A percentile compares a stretch with the other conserved stretches of the same genome.
Evolutionary conservation across 1,284 basidiomycete genomes (phyloP).

Genomic region (Schizopora paradoxa): DNA sequence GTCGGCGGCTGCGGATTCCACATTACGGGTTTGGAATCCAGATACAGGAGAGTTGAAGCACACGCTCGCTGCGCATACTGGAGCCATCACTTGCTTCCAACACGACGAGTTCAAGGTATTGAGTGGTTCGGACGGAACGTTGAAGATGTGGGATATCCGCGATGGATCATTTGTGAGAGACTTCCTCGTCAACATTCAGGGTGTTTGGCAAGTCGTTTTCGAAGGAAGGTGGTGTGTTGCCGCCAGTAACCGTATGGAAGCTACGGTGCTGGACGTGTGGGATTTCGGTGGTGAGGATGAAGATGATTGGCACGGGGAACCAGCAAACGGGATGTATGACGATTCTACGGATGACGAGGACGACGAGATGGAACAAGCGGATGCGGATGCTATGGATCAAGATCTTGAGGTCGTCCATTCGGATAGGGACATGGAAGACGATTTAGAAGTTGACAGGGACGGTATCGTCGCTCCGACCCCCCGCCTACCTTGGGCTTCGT

Average conservation of each 20-base stretch:
- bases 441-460: conserved; percentile 36
- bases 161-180: conserved; percentile 83
- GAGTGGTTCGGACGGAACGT: conserved; percentile 88
- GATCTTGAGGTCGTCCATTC: conserved; percentile 47
- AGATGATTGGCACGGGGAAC: conserved; percentile 51
- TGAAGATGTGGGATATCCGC: conserved; percentile 94
- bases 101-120: conserved; percentile 96
- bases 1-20: conserved; percentile 91
- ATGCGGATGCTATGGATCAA: conserved; percentile 67
- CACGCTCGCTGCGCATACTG: conserved; percentile 81
- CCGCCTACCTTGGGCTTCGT: conserved; percentile 5
- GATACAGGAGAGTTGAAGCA: conserved; percentile 74
- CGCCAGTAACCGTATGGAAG: conserved; percentile 77
- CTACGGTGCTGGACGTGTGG: conserved; percentile 82
- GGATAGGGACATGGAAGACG: conserved; percentile 44
- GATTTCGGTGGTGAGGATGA: conserved; percentile 70
- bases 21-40: conserved; percentile 89
- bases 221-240: conserved; percentile 90
- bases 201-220: conserved; percentile 95
- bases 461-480: conserved; percentile 24
- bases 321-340: conserved; percentile 40
- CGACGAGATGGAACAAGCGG: conserved; percentile 47
- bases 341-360: conserved; percentile 37
- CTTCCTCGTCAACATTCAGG: conserved; percentile 81
- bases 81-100: conserved; percentile 95